A percentile compares a stretch with the other conserved stretches of the same genome.
Conservation (phyloP, 345 rosid genomes). For the Citrus cavaleriei region DNA sequence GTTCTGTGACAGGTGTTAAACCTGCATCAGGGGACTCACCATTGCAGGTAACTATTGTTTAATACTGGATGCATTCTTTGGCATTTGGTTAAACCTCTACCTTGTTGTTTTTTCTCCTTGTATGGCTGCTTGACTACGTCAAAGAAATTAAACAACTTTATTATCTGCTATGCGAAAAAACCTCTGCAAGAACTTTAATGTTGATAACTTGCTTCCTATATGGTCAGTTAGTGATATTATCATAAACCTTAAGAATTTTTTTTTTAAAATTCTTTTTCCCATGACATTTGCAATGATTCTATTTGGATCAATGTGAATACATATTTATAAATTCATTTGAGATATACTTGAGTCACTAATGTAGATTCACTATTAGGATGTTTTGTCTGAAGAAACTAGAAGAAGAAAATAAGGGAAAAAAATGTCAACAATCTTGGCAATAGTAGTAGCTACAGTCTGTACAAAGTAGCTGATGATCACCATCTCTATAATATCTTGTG, state of each 20-base stretch:
- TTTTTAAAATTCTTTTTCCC: background rate
- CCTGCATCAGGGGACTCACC: slow-evolving; percentile 98
- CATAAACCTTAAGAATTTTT: background rate
- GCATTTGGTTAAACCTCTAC: background rate
- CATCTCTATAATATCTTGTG: background rate
- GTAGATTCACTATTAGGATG: background rate
- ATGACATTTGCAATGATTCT: background rate
- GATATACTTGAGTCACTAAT: background rate
- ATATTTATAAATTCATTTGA: too few relatives aligned
- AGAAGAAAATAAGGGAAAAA: background rate
- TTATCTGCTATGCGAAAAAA: background rate
- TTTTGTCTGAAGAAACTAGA: background rate
- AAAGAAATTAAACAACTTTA: background rate
- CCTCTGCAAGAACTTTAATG: background rate
- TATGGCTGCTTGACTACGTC: background rate
- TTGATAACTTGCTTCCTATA: background rate
- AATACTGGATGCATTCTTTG: background rate
- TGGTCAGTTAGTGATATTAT: background rate
- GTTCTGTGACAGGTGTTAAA: slow-evolving; percentile 95
- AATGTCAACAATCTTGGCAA: background rate
- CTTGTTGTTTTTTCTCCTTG: background rate
- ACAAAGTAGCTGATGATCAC: background rate
- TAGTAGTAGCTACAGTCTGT: background rate
- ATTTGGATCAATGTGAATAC: background rate
- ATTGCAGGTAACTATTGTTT: slow-evolving; percentile 58